Evolutionary conservation across 176 grass and related monocot genomes (phyloP).

Genomic region (Hordeum vulgare): DNA sequence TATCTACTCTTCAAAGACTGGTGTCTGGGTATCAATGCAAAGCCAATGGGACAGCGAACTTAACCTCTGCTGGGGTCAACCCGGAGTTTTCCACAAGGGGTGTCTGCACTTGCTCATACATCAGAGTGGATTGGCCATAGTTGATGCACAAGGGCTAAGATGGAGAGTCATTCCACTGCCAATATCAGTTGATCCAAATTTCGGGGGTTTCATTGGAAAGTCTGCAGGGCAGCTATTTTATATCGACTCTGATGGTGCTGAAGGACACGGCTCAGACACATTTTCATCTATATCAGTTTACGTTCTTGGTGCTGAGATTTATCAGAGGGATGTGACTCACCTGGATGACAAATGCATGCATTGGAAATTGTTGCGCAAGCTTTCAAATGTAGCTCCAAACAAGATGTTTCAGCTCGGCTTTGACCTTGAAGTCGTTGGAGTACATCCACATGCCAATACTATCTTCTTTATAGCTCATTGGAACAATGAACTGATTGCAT

Average conservation of each 20-base stretch:
- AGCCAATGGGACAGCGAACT: background rate
- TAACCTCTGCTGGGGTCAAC: background rate
- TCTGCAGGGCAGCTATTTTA: background rate
- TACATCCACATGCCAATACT: background rate
- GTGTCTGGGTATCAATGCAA: background rate
- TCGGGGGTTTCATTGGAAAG: background rate
- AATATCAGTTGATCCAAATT: background rate
- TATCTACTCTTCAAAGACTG: background rate
- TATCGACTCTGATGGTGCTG: background rate
- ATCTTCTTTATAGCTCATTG: background rate
- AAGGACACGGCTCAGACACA: background rate
- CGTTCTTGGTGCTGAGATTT: background rate
- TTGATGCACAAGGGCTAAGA: background rate
- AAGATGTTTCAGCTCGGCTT: background rate
- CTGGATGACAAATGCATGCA: background rate
- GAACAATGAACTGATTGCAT: background rate
- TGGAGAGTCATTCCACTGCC: background rate
- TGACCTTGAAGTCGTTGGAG: background rate
- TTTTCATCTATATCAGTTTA: background rate
- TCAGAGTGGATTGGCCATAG: background rate
- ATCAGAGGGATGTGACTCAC: background rate
- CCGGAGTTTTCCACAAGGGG: background rate
- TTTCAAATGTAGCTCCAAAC: background rate
- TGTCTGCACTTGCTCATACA: background rate
- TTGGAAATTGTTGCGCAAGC: background rate